Percentiles rank a stretch among this genome's conserved stretches.
These are phyloP conservation scores for Fraxinus excelsior DNA, from an alignment of 257 asterid species.

Conservation along the genomic window DNA sequence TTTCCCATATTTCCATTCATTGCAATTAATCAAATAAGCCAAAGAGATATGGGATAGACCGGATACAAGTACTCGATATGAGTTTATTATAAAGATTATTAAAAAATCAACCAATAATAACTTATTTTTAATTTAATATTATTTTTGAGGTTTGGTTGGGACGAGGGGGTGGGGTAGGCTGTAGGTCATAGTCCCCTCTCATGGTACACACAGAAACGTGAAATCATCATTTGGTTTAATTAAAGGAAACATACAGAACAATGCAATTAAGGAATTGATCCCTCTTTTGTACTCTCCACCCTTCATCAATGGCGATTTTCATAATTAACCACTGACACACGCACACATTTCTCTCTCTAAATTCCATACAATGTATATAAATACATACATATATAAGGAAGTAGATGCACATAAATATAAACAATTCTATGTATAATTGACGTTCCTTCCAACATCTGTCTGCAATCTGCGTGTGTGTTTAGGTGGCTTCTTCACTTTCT, in stretches of 20 bases:
- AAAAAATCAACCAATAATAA: too few species aligned
- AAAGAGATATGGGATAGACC: too few species aligned
- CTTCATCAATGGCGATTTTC: constrained; percentile 45
- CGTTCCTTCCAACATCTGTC: constrained; percentile 37
- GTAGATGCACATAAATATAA: constrained; percentile 26
- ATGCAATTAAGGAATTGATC: constrained; percentile 25
- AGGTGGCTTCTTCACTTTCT: too few species aligned
- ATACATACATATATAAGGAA: neutral
- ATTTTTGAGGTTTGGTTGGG: too few species aligned
- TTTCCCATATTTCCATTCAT: too few species aligned
- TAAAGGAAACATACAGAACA: constrained; percentile 20
- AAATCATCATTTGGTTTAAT: constrained; percentile 27
- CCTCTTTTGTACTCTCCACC: constrained; percentile 19
- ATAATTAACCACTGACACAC: constrained; percentile 22
- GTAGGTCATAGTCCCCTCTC: constrained; percentile 22
- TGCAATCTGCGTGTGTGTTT: constrained; percentile 34
- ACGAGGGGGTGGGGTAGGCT: neutral
- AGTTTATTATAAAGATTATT: too few species aligned
- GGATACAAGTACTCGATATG: too few species aligned
- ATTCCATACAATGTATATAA: neutral
- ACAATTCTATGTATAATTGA: constrained; percentile 21
- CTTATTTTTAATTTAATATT: too few species aligned
- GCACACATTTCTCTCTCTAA: constrained; percentile 7
- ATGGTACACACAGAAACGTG: constrained; percentile 38
- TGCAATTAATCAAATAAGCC: too few species aligned